Conservation (phyloP, 306 rosid species). For the Dicorynia guianensis region DNA sequence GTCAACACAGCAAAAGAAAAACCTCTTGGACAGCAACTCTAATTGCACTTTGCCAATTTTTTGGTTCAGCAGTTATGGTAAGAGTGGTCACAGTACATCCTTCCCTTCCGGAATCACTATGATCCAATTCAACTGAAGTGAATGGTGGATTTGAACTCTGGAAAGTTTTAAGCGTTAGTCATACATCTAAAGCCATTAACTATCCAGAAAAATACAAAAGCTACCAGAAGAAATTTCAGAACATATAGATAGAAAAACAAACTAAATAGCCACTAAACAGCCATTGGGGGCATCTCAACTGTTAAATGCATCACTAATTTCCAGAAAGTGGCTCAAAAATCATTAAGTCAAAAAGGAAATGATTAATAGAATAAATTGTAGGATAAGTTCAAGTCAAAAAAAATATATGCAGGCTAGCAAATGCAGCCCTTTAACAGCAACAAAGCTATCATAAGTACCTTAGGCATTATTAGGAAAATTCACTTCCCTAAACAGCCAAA, state of each 20-base stretch:
- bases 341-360: not conserved
- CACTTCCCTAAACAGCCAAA: constrained; percentile 12
- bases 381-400: too few relatives aligned
- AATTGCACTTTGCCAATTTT: constrained; percentile 90
- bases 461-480: constrained; percentile 26
- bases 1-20: constrained; percentile 39
- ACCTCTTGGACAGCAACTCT: constrained; percentile 99
- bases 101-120: constrained; percentile 99
- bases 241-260: not conserved
- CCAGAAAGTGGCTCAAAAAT: not conserved
- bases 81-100: constrained; percentile 99
- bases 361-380: too few relatives aligned
- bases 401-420: too few relatives aligned
- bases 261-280: not conserved
- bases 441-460: constrained; percentile 14
- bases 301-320: not conserved
- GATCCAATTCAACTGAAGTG: constrained; percentile 96
- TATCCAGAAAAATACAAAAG: constrained; percentile 26
- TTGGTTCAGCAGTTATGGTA: constrained; percentile 94
- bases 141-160: constrained; percentile 99
- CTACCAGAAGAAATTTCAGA: not conserved
- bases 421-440: not conserved
- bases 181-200: constrained; percentile 36
- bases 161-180: constrained; percentile 42
- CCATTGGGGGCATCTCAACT: not conserved